phyloP scores from a whole-genome alignment of 1,139 yeast genomes.

The Zygosaccharomyces sapae region DNA sequence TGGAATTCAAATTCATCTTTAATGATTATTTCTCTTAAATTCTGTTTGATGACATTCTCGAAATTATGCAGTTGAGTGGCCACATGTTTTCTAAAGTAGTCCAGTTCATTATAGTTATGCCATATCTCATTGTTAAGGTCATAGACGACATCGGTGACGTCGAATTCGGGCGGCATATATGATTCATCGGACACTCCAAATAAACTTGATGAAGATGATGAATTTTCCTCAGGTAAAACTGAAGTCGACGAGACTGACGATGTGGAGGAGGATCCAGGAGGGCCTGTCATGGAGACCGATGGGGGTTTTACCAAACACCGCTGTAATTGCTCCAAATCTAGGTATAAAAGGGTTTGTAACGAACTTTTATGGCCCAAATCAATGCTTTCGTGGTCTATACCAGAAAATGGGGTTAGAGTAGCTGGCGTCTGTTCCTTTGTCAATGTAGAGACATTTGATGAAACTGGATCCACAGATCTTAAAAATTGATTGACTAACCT shows the following conservation, averaged over 20 bases:
- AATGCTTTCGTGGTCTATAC: slow-evolving; percentile 5
- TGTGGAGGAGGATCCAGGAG: slow-evolving; percentile 15
- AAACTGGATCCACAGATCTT: slow-evolving; percentile 13
- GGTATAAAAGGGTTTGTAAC: slow-evolving; percentile 21
- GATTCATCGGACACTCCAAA: slow-evolving; percentile 11
- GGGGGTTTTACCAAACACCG: slow-evolving; percentile 1
- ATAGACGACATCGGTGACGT: slow-evolving; percentile 2
- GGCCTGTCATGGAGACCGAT: slow-evolving; percentile 8
- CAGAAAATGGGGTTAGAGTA: too few relatives aligned
- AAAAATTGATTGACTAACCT: slow-evolving; percentile 30
- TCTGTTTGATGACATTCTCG: slow-evolving; percentile 18
- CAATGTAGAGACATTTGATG: slow-evolving; percentile 2
- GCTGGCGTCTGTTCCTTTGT: slow-evolving; percentile 5
- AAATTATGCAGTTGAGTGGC: slow-evolving; percentile 17
- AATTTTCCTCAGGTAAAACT: slow-evolving; percentile 13
- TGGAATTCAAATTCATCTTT: slow-evolving; percentile 19
- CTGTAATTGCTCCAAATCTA: slow-evolving; percentile 18
- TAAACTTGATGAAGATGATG: slow-evolving; percentile 10
- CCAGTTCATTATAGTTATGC: slow-evolving; percentile 17
- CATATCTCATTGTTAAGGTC: slow-evolving; percentile 9
- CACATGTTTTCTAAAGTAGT: slow-evolving; percentile 20
- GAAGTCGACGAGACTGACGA: slow-evolving; percentile 17
- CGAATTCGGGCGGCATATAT: slow-evolving; percentile 4
- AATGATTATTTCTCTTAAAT: slow-evolving; percentile 14
- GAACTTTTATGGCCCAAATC: slow-evolving; percentile 16